These are phyloP conservation scores for Cordyceps farinosa DNA, from an alignment of 2,329 filamentous ascomycete species.

Conservation along the genomic window DNA sequence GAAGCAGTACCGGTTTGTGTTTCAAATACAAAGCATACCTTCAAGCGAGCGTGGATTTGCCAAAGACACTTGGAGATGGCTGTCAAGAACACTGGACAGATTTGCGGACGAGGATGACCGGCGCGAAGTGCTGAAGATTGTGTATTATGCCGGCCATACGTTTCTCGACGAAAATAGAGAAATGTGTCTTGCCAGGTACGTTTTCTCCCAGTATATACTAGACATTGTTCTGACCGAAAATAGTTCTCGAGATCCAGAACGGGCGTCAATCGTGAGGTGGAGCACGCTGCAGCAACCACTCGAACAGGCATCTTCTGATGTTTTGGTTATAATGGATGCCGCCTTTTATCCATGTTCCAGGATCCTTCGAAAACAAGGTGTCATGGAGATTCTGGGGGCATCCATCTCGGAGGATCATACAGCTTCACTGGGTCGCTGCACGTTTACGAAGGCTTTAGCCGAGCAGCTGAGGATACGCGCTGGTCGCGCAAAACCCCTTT, in stretches of 20 bases:
- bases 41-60: constrained; percentile 39
- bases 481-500: constrained; percentile 43
- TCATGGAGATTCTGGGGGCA: constrained; percentile 55
- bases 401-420: constrained; percentile 52
- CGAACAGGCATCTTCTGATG: constrained; percentile 54
- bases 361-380: constrained; percentile 49
- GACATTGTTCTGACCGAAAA: constrained; percentile 15
- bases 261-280: constrained; percentile 50
- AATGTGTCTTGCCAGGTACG: constrained; percentile 56
- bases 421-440: constrained; percentile 44
- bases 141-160: constrained; percentile 56
- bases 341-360: constrained; percentile 54
- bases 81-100: constrained; percentile 47
- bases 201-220: neutral
- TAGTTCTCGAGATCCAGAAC: constrained; percentile 46
- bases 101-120: constrained; percentile 53
- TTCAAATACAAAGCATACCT: constrained; percentile 49
- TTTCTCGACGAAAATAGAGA: constrained; percentile 53
- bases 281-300: constrained; percentile 53
- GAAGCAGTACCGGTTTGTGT: constrained; percentile 50
- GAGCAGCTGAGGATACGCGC: constrained; percentile 49
- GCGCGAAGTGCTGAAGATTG: constrained; percentile 55
- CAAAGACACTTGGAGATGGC: constrained; percentile 51
- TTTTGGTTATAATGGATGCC: constrained; percentile 56
- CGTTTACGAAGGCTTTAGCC: constrained; percentile 49